These are phyloP conservation scores for Colletotrichum musae DNA, from an alignment of 2,329 filamentous ascomycete genomes.

Conservation along the genomic window DNA sequence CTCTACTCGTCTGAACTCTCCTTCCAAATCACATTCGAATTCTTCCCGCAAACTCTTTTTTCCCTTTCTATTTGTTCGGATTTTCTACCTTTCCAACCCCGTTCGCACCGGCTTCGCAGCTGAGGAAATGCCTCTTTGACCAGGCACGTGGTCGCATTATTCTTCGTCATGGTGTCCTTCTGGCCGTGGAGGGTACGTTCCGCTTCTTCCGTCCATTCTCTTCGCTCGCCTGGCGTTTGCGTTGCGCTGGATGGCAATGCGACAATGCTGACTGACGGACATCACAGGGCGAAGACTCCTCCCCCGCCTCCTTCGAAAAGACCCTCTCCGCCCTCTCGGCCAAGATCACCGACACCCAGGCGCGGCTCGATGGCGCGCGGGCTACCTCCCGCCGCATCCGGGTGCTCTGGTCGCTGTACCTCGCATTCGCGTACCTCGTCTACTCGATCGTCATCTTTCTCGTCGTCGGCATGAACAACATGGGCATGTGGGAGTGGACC, in stretches of 20 bases:
- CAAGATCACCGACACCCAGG: conserved; percentile 84
- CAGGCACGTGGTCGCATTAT: conserved; percentile 37
- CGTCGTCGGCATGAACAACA: conserved; percentile 86
- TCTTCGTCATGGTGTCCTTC: conserved; percentile 78
- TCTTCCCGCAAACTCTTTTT: not conserved
- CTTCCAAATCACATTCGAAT: conserved; percentile 12
- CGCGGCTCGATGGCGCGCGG: conserved; percentile 80
- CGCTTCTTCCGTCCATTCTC: not conserved
- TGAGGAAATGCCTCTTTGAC: conserved; percentile 36
- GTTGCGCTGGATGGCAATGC: not conserved
- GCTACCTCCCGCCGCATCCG: conserved; percentile 82
- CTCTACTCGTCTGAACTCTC: conserved; percentile 15
- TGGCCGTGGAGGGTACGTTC: conserved; percentile 85
- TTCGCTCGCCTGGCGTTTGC: not conserved
- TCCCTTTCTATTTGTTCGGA: not conserved
- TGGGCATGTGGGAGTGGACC: conserved; percentile 83
- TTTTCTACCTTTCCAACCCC: not conserved
- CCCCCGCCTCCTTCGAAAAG: conserved; percentile 94
- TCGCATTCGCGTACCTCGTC: conserved; percentile 90
- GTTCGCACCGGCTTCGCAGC: conserved; percentile 5
- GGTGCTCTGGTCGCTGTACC: conserved; percentile 91
- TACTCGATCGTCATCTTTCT: conserved; percentile 86
- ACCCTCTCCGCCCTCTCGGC: conserved; percentile 83
- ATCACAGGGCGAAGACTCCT: conserved; percentile 80
- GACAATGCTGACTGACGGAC: not conserved